Conservation (phyloP, 176 grass and related monocot genomes). For the Aechmea fasciata region DNA sequence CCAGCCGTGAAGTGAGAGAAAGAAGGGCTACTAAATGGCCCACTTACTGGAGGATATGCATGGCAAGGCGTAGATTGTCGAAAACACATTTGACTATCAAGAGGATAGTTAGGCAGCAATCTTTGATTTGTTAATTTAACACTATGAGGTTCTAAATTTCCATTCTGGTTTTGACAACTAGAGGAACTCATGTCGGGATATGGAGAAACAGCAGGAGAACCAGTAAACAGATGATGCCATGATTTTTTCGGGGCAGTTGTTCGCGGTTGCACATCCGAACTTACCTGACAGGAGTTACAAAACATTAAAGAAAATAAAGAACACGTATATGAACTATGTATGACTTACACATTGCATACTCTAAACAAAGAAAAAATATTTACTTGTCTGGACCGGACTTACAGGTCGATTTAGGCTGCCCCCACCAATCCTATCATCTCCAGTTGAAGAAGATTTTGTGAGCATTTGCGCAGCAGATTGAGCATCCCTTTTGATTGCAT, state of each 20-base stretch:
- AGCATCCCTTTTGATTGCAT: constrained; percentile 44
- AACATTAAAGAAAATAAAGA: constrained; percentile 20
- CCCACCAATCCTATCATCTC: constrained; percentile 42
- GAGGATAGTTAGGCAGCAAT: constrained; percentile 33
- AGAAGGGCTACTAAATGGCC: constrained; percentile 10
- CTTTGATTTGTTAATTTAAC: constrained; percentile 36
- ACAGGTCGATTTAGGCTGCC: constrained; percentile 46
- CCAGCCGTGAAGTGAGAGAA: constrained; percentile 38
- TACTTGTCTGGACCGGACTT: constrained; percentile 20
- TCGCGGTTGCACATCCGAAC: constrained; percentile 47
- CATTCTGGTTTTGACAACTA: constrained; percentile 27
- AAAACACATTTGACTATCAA: constrained; percentile 31
- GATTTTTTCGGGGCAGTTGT: constrained; percentile 51
- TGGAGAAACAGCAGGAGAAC: constrained; percentile 51
- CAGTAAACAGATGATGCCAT: constrained; percentile 77
- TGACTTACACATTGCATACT: constrained; percentile 4
- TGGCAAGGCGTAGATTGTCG: constrained; percentile 32
- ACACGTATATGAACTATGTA: constrained; percentile 14
- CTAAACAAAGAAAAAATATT: constrained; percentile 4
- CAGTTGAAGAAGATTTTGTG: constrained; percentile 33
- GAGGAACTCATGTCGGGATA: constrained; percentile 38
- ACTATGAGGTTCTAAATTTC: constrained; percentile 28
- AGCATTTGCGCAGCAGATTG: constrained; percentile 29
- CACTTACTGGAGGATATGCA: constrained; percentile 33
- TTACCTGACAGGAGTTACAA: constrained; percentile 44